Evolutionary conservation across 2,329 filamentous ascomycete species (phyloP).

Genomic region (Claviceps digitariae): DNA sequence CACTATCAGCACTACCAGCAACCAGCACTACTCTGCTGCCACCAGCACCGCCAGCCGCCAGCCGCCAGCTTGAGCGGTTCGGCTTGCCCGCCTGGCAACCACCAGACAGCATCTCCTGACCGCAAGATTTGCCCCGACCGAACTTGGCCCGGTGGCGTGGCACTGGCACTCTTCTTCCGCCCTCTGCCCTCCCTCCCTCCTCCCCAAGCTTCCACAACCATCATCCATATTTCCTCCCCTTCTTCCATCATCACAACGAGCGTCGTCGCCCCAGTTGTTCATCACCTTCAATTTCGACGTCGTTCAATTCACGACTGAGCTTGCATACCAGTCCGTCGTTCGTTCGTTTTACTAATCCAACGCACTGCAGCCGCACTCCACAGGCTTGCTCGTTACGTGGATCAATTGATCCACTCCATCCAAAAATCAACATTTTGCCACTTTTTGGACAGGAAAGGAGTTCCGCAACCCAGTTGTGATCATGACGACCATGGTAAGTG

Average conservation of each 20-base stretch:
- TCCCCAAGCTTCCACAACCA: neutral
- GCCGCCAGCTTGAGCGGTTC: neutral
- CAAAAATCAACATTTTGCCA: constrained; percentile 6
- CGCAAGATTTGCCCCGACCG: constrained; percentile 4
- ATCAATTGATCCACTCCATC: neutral
- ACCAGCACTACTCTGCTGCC: too few relatives aligned
- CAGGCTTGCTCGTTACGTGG: neutral
- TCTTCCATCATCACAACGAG: neutral
- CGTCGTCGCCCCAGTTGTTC: neutral
- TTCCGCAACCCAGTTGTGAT: constrained; percentile 13
- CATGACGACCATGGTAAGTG: constrained; percentile 40
- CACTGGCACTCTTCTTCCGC: constrained; percentile 3
- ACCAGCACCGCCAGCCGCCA: neutral
- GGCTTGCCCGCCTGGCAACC: constrained; percentile 1
- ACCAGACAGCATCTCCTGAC: neutral
- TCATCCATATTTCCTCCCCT: neutral
- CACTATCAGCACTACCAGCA: neutral
- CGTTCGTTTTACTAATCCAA: neutral
- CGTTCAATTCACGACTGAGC: neutral
- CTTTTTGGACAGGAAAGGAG: constrained; percentile 12
- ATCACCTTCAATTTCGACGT: neutral
- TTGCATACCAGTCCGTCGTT: neutral
- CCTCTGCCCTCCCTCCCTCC: neutral
- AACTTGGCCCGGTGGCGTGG: constrained; percentile 9
- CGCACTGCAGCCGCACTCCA: neutral